Evolutionary conservation across 164 flowering plant genomes (phyloP).

Genomic region (Umbilicus rupestris): DNA sequence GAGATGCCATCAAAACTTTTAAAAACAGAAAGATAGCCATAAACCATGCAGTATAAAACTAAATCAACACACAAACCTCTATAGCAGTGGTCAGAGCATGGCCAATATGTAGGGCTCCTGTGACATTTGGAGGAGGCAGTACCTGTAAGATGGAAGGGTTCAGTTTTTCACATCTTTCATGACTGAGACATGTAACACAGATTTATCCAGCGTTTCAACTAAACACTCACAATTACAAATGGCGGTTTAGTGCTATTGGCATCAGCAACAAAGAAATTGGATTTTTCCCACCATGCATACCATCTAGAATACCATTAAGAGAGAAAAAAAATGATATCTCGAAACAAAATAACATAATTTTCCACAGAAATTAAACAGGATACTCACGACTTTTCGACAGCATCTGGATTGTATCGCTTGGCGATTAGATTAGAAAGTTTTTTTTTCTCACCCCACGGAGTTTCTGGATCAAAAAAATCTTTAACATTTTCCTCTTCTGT

Average conservation of each 20-base stretch:
- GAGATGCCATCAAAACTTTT: background rate
- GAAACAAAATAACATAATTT: background rate
- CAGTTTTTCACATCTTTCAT: background rate
- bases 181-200: background rate
- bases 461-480: slow-evolving; percentile 73
- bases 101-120: slow-evolving; percentile 97
- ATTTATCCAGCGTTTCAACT: background rate
- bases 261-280: slow-evolving; percentile 73
- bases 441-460: slow-evolving; percentile 79
- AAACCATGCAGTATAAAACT: background rate
- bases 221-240: slow-evolving; percentile 70
- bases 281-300: slow-evolving; percentile 95
- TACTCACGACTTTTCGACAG: slow-evolving; percentile 83
- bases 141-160: slow-evolving; percentile 35
- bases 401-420: slow-evolving; percentile 67
- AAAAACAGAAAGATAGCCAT: background rate
- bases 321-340: background rate
- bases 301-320: slow-evolving; percentile 39
- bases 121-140: slow-evolving; percentile 96
- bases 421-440: slow-evolving; percentile 73
- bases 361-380: background rate
- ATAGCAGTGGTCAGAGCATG: slow-evolving; percentile 93
- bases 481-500: slow-evolving; percentile 54
- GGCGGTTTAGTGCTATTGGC: slow-evolving; percentile 71
- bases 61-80: slow-evolving; percentile 32